Percentiles rank a stretch among this genome's conserved stretches.
Conservation (phyloP, 805 yeast species). For the Grigorovia transvaalensis region DNA sequence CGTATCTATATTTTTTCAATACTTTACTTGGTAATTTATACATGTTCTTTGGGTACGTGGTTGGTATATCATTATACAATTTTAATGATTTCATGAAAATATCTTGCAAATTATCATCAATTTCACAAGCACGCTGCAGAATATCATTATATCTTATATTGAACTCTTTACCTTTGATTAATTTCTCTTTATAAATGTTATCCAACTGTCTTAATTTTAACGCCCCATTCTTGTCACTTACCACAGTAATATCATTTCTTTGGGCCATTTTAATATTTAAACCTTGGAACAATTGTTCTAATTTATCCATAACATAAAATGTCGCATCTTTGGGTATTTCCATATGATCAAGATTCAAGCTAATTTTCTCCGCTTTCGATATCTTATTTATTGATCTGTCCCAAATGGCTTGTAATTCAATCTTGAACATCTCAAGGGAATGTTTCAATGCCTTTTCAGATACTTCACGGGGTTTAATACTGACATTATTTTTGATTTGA, state of each 20-base stretch:
- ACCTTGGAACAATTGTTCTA: conserved; percentile 22
- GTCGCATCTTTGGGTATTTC: conserved; percentile 14
- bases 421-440: conserved; percentile 16
- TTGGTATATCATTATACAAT: conserved; percentile 24
- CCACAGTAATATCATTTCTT: conserved; percentile 11
- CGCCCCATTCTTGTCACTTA: background rate
- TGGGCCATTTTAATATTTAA: conserved; percentile 20
- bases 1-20: conserved; percentile 14
- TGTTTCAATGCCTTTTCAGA: conserved; percentile 18
- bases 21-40: conserved; percentile 19
- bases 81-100: conserved; percentile 26
- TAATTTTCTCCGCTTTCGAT: conserved; percentile 5
- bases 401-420: conserved; percentile 24
- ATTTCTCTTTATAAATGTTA: background rate
- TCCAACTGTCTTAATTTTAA: background rate
- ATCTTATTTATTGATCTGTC: conserved; percentile 15
- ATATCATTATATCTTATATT: conserved; percentile 21
- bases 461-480: conserved; percentile 15
- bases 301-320: conserved; percentile 13
- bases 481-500: background rate
- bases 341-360: conserved; percentile 19
- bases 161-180: conserved; percentile 7
- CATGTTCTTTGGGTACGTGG: conserved; percentile 9
- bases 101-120: conserved; percentile 22
- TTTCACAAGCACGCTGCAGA: conserved; percentile 21